These are phyloP conservation scores for Fusarium nurragi DNA, from an alignment of 2,329 filamentous ascomycete genomes.

Conservation along the genomic window DNA sequence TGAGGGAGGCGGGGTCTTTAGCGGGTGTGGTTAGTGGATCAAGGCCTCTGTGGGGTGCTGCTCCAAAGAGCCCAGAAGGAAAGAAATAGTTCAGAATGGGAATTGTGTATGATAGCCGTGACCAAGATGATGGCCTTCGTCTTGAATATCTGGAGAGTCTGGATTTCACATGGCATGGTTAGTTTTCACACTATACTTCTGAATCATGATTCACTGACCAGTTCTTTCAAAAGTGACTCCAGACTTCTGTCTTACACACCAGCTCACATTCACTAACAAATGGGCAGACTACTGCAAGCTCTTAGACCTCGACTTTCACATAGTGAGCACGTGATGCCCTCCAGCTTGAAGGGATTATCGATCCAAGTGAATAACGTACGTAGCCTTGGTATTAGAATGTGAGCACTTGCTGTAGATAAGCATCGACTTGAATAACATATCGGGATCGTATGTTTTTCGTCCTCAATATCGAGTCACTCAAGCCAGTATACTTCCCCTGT, in stretches of 20 bases:
- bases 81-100: not conserved
- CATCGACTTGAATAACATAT: not conserved
- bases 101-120: no score
- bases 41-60: not conserved
- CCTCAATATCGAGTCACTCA: not conserved
- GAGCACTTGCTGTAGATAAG: not conserved
- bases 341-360: not conserved
- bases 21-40: not conserved
- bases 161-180: not conserved
- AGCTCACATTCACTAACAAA: not conserved
- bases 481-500: not conserved
- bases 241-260: no score
- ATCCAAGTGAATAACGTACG: not conserved
- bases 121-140: not conserved
- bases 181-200: no score
- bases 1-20: constrained; percentile 3
- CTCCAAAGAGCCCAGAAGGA: not conserved
- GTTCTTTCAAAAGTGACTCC: no score
- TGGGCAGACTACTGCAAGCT: not conserved
- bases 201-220: not conserved
- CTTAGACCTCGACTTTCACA: not conserved
- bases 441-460: not conserved
- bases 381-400: not conserved
- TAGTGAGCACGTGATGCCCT: not conserved
- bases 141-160: not conserved